Percentiles rank a stretch among this genome's conserved stretches.
These are phyloP conservation scores for Naumovozyma castellii DNA, from an alignment of 805 yeast genomes.

Conservation along the genomic window DNA sequence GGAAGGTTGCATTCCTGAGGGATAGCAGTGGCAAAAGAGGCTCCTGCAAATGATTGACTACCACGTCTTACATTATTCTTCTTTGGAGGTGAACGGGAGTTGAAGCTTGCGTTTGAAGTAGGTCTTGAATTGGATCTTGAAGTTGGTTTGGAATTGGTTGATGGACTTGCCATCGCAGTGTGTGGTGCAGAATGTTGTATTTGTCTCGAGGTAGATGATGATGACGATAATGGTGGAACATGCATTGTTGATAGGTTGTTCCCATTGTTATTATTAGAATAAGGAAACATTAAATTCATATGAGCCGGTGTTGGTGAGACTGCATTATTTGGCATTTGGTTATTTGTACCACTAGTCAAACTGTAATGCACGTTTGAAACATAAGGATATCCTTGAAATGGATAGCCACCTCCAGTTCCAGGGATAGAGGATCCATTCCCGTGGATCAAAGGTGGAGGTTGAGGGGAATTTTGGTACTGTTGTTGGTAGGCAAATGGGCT, in stretches of 20 bases:
- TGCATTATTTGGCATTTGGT: too few relatives aligned
- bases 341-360: not conserved
- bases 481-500: not conserved
- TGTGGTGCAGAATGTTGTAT: too few relatives aligned
- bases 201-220: too few relatives aligned
- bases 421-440: not conserved
- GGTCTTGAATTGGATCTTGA: not conserved
- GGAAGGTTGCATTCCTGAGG: constrained; percentile 28
- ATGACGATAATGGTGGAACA: not conserved
- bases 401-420: not conserved
- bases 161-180: too few relatives aligned
- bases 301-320: too few relatives aligned
- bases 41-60: constrained; percentile 26
- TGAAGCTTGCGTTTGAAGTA: not conserved
- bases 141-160: not conserved
- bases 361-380: constrained; percentile 2
- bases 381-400: constrained; percentile 6
- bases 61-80: constrained; percentile 2
- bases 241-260: constrained; percentile 1
- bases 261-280: not conserved
- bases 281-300: constrained; percentile 1
- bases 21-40: constrained; percentile 27
- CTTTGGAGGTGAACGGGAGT: not conserved
- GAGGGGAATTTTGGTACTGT: not conserved
- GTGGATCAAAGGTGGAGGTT: not conserved